Conservation (phyloP, 1,139 yeast genomes). For the Lodderomyces metapsilosis region DNA sequence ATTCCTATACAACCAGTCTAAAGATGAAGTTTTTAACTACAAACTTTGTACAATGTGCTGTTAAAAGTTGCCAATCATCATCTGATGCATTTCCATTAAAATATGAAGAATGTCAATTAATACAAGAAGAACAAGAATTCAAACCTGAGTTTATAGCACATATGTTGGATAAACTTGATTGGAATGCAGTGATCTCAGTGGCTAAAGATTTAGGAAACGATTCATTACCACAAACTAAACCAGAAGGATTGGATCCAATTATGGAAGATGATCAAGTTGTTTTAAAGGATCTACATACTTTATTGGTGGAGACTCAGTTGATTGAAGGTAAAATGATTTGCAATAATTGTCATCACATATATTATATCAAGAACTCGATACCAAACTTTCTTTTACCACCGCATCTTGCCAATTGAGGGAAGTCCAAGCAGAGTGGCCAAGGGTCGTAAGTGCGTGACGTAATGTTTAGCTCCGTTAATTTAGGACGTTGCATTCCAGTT, state of each 20-base stretch:
- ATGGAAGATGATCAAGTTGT: slow-evolving; percentile 61
- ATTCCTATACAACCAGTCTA: neutral
- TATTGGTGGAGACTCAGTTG: slow-evolving; percentile 83
- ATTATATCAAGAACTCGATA: slow-evolving; percentile 86
- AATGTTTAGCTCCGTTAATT: too few species aligned
- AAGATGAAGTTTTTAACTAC: slow-evolving; percentile 89
- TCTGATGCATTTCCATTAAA: slow-evolving; percentile 78
- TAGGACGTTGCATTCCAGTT: too few species aligned
- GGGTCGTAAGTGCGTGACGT: too few species aligned
- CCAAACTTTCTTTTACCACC: slow-evolving; percentile 96
- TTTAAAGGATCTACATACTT: slow-evolving; percentile 70
- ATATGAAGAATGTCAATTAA: slow-evolving; percentile 69
- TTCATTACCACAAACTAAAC: slow-evolving; percentile 61
- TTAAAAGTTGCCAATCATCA: slow-evolving; percentile 73
- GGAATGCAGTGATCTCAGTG: slow-evolving; percentile 79
- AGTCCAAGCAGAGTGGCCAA: too few species aligned
- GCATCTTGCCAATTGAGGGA: slow-evolving; percentile 49
- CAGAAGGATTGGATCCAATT: slow-evolving; percentile 55
- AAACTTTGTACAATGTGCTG: slow-evolving; percentile 93
- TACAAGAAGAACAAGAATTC: slow-evolving; percentile 76
- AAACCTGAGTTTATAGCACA: slow-evolving; percentile 78
- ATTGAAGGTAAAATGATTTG: slow-evolving; percentile 88
- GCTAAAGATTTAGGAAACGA: slow-evolving; percentile 75
- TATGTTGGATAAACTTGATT: slow-evolving; percentile 79
- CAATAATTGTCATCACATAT: slow-evolving; percentile 79